Conservation (phyloP, 2,329 filamentous ascomycete species). For the Ophiostoma fasciatum region DNA sequence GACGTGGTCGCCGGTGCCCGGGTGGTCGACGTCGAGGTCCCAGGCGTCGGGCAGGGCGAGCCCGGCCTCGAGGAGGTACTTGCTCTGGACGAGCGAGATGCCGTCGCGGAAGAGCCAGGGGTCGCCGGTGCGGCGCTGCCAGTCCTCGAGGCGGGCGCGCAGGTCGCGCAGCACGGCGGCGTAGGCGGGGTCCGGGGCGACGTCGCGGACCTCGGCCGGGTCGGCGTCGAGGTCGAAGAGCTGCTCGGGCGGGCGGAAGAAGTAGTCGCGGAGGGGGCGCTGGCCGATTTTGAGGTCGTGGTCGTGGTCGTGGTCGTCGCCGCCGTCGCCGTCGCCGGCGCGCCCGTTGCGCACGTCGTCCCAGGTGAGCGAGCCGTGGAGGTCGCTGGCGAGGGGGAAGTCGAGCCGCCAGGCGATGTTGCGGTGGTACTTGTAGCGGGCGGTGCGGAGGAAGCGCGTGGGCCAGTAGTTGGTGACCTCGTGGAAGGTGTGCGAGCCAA, state of each 20-base stretch:
- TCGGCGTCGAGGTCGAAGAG: slow-evolving; percentile 30
- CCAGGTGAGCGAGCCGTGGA: slow-evolving; percentile 28
- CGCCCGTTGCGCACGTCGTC: slow-evolving; percentile 27
- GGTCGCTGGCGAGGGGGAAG: slow-evolving; percentile 31
- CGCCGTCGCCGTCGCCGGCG: not conserved
- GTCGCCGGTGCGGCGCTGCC: slow-evolving; percentile 17
- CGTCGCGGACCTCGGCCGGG: slow-evolving; percentile 16
- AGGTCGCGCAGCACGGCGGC: slow-evolving; percentile 18
- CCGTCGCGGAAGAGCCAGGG: slow-evolving; percentile 17
- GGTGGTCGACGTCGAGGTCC: slow-evolving; percentile 7
- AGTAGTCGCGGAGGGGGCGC: slow-evolving; percentile 25
- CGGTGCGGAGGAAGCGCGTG: slow-evolving; percentile 28
- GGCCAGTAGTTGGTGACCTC: slow-evolving; percentile 36
- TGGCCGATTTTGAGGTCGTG: slow-evolving; percentile 21
- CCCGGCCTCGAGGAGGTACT: slow-evolving; percentile 10
- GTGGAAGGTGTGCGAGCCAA: slow-evolving; percentile 37
- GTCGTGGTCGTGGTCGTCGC: not conserved
- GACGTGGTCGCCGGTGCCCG: slow-evolving; percentile 12
- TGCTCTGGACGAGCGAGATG: slow-evolving; percentile 9
- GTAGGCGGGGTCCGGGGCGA: slow-evolving; percentile 17
- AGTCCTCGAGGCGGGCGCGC: slow-evolving; percentile 16
- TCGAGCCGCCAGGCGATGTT: slow-evolving; percentile 34
- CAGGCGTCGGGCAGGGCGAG: slow-evolving; percentile 15
- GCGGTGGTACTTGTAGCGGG: slow-evolving; percentile 32
- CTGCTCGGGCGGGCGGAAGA: slow-evolving; percentile 29